A percentile compares a stretch with the other conserved stretches of the same genome.
These are phyloP conservation scores for Tricholoma terreum DNA, from an alignment of 768 basidiomycete species.

Conservation along the genomic window DNA sequence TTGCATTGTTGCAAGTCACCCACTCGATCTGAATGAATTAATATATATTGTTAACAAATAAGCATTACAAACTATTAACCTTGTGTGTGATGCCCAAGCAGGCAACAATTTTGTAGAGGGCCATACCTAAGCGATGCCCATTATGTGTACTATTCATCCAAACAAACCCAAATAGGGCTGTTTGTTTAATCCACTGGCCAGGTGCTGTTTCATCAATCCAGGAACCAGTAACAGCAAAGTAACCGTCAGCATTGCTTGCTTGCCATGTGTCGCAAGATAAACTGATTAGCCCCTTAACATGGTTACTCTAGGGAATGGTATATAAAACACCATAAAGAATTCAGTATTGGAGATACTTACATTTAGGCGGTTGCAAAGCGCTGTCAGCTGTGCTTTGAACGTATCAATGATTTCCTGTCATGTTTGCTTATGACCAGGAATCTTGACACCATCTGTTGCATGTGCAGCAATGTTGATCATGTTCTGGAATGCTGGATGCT, in stretches of 20 bases:
- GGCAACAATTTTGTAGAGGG: neutral
- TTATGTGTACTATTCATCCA: constrained; percentile 36
- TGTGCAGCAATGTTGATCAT: constrained; percentile 31
- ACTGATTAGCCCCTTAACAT: no score
- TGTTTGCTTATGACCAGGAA: constrained; percentile 22
- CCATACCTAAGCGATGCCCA: constrained; percentile 29
- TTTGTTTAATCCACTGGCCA: constrained; percentile 25
- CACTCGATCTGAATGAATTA: constrained; percentile 25
- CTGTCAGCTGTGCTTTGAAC: constrained; percentile 11
- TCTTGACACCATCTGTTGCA: constrained; percentile 30
- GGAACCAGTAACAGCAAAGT: neutral
- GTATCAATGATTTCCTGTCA: constrained; percentile 21
- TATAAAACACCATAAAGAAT: no score
- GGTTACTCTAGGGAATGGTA: no score
- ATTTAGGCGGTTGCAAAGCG: neutral
- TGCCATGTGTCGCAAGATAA: constrained; percentile 8
- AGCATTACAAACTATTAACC: neutral
- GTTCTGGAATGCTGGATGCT: constrained; percentile 27
- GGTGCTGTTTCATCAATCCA: constrained; percentile 1
- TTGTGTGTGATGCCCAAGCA: neutral
- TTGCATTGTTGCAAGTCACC: no score
- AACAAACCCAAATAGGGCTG: constrained; percentile 31
- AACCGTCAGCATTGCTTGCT: neutral
- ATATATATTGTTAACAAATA: neutral
- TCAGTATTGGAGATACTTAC: neutral